A percentile compares a stretch with the other conserved stretches of the same genome.
Evolutionary conservation across 352 stramenopile species (phyloP).

Genomic region (Phytopythium litorale): DNA sequence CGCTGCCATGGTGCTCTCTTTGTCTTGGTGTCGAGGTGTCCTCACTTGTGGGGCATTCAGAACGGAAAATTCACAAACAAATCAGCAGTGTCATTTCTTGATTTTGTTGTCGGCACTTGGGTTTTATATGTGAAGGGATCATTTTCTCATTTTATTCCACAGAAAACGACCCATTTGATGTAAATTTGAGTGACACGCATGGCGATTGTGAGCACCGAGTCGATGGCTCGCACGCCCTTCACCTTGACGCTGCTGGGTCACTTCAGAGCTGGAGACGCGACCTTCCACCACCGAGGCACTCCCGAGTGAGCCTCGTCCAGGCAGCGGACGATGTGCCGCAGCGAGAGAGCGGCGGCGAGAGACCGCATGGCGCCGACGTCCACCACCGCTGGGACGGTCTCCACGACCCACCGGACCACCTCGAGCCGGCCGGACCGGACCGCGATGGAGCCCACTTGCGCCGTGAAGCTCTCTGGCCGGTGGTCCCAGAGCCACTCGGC

Average conservation of each 20-base stretch:
- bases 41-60: neutral
- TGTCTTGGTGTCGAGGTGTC: neutral
- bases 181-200: too few relatives aligned
- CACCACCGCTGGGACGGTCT: slow-evolving; percentile 13
- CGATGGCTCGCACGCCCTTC: too few relatives aligned
- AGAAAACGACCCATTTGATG: too few relatives aligned
- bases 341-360: slow-evolving; percentile 19
- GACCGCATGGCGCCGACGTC: slow-evolving; percentile 26
- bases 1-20: slow-evolving; percentile 19
- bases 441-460: slow-evolving; percentile 26
- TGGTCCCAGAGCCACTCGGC: slow-evolving; percentile 29
- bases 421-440: slow-evolving; percentile 10
- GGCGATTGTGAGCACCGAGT: too few relatives aligned
- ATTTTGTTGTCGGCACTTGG: too few relatives aligned
- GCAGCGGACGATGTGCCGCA: slow-evolving; percentile 13
- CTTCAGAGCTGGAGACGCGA: neutral
- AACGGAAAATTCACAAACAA: too few relatives aligned
- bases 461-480: slow-evolving; percentile 22
- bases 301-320: neutral
- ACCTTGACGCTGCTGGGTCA: neutral
- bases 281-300: too few relatives aligned
- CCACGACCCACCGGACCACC: slow-evolving; percentile 19
- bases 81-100: too few relatives aligned
- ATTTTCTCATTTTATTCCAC: too few relatives aligned
- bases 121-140: too few relatives aligned